phyloP scores from a whole-genome alignment of 2,329 filamentous ascomycete genomes.

The Fusarium penzigii region DNA sequence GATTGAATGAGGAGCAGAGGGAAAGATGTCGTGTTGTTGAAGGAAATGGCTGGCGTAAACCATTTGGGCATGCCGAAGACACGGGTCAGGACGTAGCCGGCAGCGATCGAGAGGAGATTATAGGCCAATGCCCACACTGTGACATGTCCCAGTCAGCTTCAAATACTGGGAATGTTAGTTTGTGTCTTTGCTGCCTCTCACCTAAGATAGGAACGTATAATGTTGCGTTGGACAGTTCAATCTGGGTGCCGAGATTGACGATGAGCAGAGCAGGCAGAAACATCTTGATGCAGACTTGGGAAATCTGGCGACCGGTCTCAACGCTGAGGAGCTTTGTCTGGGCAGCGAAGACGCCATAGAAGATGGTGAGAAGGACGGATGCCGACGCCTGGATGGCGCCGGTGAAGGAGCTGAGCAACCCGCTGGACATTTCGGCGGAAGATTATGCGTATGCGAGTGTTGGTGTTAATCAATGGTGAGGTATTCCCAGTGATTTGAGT shows the following conservation, averaged over 20 bases:
- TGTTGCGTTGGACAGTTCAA: slow-evolving; percentile 12
- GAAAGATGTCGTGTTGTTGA: slow-evolving; percentile 18
- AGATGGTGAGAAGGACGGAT: slow-evolving; percentile 18
- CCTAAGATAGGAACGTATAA: slow-evolving; percentile 11
- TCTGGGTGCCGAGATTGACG: slow-evolving; percentile 15
- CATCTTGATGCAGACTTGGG: slow-evolving; percentile 19
- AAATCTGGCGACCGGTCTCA: slow-evolving; percentile 18
- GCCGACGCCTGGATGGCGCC: slow-evolving; percentile 22
- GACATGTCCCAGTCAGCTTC: too few relatives aligned
- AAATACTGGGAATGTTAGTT: neutral
- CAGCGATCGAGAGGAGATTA: slow-evolving; percentile 11
- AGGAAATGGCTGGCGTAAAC: slow-evolving; percentile 17
- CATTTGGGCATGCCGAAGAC: slow-evolving; percentile 13
- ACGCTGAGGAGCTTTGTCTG: slow-evolving; percentile 16
- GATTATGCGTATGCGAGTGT: neutral
- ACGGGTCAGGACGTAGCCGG: slow-evolving; percentile 12
- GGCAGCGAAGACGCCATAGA: slow-evolving; percentile 14
- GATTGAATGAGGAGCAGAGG: slow-evolving; percentile 17
- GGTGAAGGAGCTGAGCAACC: slow-evolving; percentile 12
- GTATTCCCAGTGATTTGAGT: too few relatives aligned
- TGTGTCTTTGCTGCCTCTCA: neutral
- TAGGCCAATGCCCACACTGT: slow-evolving; percentile 15
- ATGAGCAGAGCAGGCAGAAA: slow-evolving; percentile 17
- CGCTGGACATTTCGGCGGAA: slow-evolving; percentile 8
- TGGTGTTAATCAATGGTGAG: neutral